phyloP scores from a whole-genome alignment of 257 asterid genomes.

The Leonotis leonurus region DNA sequence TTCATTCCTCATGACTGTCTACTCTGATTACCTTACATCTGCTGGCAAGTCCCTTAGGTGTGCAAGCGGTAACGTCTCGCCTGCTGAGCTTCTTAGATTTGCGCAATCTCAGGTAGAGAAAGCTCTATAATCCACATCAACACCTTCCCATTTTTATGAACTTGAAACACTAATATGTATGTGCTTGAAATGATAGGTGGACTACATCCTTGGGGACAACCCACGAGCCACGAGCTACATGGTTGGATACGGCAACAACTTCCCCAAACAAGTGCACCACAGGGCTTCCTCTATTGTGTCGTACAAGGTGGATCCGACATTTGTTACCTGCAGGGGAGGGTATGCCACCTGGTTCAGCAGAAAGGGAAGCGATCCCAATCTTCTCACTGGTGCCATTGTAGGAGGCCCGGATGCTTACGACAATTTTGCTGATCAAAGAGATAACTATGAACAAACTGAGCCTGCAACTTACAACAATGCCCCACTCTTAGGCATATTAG shows the following conservation, averaged over 20 bases:
- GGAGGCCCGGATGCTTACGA: conserved; percentile 99
- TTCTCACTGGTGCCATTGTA: conserved; percentile 84
- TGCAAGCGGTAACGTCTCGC: conserved; percentile 47
- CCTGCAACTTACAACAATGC: conserved; percentile 99
- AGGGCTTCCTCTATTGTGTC: conserved; percentile 93
- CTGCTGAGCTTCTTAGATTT: conserved; percentile 62
- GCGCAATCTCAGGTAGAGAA: conserved; percentile 79
- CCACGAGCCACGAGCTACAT: conserved; percentile 98
- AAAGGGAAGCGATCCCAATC: conserved; percentile 75
- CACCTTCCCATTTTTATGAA: neutral
- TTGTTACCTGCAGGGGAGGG: conserved; percentile 90
- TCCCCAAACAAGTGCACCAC: conserved; percentile 89
- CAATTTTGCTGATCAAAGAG: conserved; percentile 89
- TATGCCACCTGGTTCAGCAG: conserved; percentile 90
- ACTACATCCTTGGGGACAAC: conserved; percentile 92
- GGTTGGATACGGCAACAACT: conserved; percentile 95
- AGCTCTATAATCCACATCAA: neutral
- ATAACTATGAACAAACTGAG: conserved; percentile 93
- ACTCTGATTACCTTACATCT: conserved; percentile 80
- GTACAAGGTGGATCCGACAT: conserved; percentile 51
- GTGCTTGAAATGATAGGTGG: conserved; percentile 43
- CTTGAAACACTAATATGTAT: neutral
- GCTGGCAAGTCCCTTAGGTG: conserved; percentile 71
- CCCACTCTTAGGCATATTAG: conserved; percentile 74
- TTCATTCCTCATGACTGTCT: conserved; percentile 74